Percentiles rank a stretch among this genome's conserved stretches.
Conservation (phyloP, 2,329 filamentous ascomycete species). For the Geosmithia putterillii region DNA sequence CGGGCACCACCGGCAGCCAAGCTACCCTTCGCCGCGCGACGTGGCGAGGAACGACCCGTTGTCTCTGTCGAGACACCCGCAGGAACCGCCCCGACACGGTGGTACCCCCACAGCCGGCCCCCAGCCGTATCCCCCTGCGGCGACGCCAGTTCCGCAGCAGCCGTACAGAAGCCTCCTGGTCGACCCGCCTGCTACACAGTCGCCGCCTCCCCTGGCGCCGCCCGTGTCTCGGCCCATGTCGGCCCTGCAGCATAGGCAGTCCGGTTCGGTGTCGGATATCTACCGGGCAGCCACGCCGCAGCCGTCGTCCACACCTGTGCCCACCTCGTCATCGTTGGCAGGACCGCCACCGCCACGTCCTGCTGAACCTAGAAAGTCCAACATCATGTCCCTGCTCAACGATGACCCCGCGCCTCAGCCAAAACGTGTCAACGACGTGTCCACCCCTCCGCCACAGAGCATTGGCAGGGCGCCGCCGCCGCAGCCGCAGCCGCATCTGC, state of each 20-base stretch:
- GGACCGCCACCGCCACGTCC: slow-evolving; percentile 14
- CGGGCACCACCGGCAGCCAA: slow-evolving; percentile 21
- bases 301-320: slow-evolving; percentile 12
- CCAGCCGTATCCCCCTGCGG: slow-evolving; percentile 10
- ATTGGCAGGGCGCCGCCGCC: slow-evolving; percentile 29
- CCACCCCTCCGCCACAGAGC: slow-evolving; percentile 35
- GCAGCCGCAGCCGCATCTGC: slow-evolving; percentile 26
- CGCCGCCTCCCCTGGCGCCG: slow-evolving; percentile 27
- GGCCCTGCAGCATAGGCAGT: slow-evolving; percentile 18
- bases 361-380: slow-evolving; percentile 43
- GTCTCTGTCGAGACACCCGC: slow-evolving; percentile 23
- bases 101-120: too few species aligned
- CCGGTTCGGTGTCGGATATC: slow-evolving; percentile 15
- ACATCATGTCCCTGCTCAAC: slow-evolving; percentile 50
- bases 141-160: neutral
- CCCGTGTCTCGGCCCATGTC: slow-evolving; percentile 22
- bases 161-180: slow-evolving; percentile 25
- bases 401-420: slow-evolving; percentile 37
- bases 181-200: slow-evolving; percentile 22
- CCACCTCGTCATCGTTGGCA: slow-evolving; percentile 16
- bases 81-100: slow-evolving; percentile 29
- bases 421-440: slow-evolving; percentile 38
- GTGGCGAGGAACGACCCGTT: slow-evolving; percentile 26
- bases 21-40: slow-evolving; percentile 8
- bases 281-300: slow-evolving; percentile 8